A percentile compares a stretch with the other conserved stretches of the same genome.
phyloP scores from a whole-genome alignment of 2,329 filamentous ascomycete genomes.

The Eutypella sp. region DNA sequence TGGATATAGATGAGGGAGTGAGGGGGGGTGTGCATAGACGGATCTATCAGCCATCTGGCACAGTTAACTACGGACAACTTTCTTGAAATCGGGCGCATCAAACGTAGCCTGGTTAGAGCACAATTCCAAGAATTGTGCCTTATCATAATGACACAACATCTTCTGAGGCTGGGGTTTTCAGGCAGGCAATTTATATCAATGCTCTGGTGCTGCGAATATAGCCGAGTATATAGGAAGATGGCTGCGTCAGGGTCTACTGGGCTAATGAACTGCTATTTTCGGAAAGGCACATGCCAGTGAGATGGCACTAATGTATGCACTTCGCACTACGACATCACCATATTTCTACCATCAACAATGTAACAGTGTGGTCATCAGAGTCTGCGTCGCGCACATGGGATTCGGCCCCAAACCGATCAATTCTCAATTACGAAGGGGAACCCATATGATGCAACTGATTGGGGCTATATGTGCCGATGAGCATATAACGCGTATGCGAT shows the following conservation, averaged over 20 bases:
- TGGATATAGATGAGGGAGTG: no score
- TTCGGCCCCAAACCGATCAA: not conserved
- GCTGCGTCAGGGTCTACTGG: no score
- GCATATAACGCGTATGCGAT: not conserved
- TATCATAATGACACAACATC: not conserved
- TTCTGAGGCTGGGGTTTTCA: no score
- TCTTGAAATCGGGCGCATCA: not conserved
- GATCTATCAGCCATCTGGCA: not conserved
- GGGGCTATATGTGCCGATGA: not conserved
- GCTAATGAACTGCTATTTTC: not conserved
- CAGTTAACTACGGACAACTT: not conserved
- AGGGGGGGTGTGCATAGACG: not conserved
- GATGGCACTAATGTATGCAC: slow-evolving; percentile 1
- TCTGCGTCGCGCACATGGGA: not conserved
- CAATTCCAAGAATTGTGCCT: not conserved
- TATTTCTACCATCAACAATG: not conserved
- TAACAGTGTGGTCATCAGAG: not conserved
- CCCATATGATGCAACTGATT: no score
- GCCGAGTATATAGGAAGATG: no score
- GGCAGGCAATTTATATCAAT: no score
- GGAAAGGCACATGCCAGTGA: not conserved
- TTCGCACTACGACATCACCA: not conserved
- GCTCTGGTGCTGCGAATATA: no score
- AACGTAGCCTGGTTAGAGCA: not conserved
- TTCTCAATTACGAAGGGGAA: not conserved